A percentile compares a stretch with the other conserved stretches of the same genome.
Evolutionary conservation across 1,284 basidiomycete genomes (phyloP).

Genomic region (Lentinula novae-zelandiae): DNA sequence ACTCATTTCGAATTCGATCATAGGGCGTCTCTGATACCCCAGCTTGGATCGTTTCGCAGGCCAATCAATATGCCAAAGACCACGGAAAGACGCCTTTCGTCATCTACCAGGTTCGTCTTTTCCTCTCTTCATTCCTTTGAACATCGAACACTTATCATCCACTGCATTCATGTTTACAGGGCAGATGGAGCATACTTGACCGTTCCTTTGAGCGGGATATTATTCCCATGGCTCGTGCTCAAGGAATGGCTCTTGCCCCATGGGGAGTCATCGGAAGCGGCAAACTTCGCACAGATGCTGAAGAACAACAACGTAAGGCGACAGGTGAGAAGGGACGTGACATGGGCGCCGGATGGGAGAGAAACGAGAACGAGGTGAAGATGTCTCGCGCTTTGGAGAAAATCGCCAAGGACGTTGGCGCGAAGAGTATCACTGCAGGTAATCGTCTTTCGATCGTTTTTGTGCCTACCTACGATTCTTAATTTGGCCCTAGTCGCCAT

Average conservation of each 20-base stretch:
- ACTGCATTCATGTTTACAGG: neutral
- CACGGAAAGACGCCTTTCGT: constrained; percentile 46
- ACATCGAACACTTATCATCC: neutral
- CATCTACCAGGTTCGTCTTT: constrained; percentile 43
- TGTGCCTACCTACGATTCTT: neutral
- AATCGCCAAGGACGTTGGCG: constrained; percentile 24
- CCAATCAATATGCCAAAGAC: constrained; percentile 47
- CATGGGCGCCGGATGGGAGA: constrained; percentile 6
- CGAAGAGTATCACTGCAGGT: constrained; percentile 24
- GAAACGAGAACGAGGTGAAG: constrained; percentile 4
- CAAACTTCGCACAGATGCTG: constrained; percentile 33
- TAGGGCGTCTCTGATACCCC: constrained; percentile 35
- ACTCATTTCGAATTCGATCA: neutral
- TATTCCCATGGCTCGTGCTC: constrained; percentile 11
- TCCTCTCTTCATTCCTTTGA: neutral
- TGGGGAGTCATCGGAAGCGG: constrained; percentile 38
- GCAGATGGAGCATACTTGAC: constrained; percentile 38
- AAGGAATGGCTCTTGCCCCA: constrained; percentile 35
- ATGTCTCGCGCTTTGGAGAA: constrained; percentile 6
- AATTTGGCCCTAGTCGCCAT: constrained; percentile 25
- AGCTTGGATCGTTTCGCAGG: constrained; percentile 45
- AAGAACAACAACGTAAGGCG: constrained; percentile 28
- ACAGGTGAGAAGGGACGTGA: constrained; percentile 31
- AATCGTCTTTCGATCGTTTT: neutral
- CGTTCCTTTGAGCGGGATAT: constrained; percentile 32